A percentile compares a stretch with the other conserved stretches of the same genome.
These are phyloP conservation scores for Chytriomyces sp. DNA, from an alignment of 192 early-diverging fungal genomes.

Conservation along the genomic window DNA sequence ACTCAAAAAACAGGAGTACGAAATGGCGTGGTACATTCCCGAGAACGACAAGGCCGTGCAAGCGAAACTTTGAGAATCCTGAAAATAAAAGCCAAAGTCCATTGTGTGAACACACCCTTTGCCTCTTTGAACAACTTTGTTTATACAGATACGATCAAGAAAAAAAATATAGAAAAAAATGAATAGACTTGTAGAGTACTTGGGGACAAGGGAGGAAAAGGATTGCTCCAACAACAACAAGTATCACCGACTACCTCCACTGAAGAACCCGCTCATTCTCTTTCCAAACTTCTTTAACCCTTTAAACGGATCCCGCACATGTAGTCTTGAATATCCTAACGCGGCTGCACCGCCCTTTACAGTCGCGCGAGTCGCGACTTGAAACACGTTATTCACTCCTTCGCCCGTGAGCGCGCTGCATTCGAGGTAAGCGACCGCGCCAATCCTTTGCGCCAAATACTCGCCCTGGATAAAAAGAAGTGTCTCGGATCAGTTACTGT, in stretches of 20 bases:
- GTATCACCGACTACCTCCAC: no score
- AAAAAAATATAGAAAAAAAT: no score
- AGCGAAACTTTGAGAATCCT: conserved; percentile 42
- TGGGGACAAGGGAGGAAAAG: no score
- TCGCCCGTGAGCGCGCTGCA: conserved; percentile 82
- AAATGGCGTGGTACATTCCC: conserved; percentile 58
- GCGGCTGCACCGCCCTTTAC: conserved; percentile 36
- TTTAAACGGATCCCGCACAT: background rate
- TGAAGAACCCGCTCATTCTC: background rate
- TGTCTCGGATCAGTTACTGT: background rate
- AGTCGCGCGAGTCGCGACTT: conserved; percentile 84
- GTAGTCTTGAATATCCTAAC: no score
- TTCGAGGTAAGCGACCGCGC: conserved; percentile 80
- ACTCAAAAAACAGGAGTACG: conserved; percentile 44
- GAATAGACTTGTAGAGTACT: no score
- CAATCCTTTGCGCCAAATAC: conserved; percentile 73
- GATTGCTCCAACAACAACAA: no score
- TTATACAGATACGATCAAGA: no score
- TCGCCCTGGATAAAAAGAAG: conserved; percentile 47
- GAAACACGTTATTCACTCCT: conserved; percentile 88
- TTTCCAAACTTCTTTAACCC: background rate
- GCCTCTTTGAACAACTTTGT: no score
- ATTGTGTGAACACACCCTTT: no score
- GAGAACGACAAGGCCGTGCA: conserved; percentile 53
- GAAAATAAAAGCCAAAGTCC: no score